These are phyloP conservation scores for Verbena officinalis DNA, from an alignment of 257 asterid species.

Conservation along the genomic window DNA sequence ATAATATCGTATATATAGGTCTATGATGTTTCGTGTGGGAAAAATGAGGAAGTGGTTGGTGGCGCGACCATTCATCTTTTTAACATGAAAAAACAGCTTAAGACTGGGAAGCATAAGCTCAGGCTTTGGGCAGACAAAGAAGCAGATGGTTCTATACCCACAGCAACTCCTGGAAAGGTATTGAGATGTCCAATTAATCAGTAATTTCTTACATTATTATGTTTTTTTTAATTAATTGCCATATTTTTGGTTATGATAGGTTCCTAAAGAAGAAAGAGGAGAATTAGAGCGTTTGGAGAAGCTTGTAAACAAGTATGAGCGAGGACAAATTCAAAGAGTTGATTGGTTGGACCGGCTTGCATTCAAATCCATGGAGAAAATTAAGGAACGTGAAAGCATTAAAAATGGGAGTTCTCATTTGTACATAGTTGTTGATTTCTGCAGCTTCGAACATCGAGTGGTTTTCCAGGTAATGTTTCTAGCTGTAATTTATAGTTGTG, in stretches of 20 bases:
- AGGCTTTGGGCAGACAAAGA: slow-evolving; percentile 88
- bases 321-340: slow-evolving; percentile 96
- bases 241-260: slow-evolving; percentile 49
- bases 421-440: slow-evolving; percentile 77
- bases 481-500: not conserved
- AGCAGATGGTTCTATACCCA: slow-evolving; percentile 90
- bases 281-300: slow-evolving; percentile 96
- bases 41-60: slow-evolving; percentile 72
- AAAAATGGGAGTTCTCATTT: slow-evolving; percentile 88
- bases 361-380: slow-evolving; percentile 90
- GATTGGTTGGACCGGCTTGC: slow-evolving; percentile 99
- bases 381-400: slow-evolving; percentile 73
- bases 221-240: slow-evolving; percentile 20
- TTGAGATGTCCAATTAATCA: not conserved
- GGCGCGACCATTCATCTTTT: slow-evolving; percentile 96
- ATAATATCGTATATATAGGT: slow-evolving; percentile 46
- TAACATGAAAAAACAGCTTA: slow-evolving; percentile 86
- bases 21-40: slow-evolving; percentile 84
- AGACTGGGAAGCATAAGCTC: slow-evolving; percentile 94
- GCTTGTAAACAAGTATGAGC: slow-evolving; percentile 89
- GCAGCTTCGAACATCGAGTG: slow-evolving; percentile 97
- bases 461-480: slow-evolving; percentile 77
- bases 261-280: slow-evolving; percentile 96
- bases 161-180: slow-evolving; percentile 96
- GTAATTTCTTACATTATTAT: slow-evolving; percentile 4